A percentile compares a stretch with the other conserved stretches of the same genome.
phyloP scores from a whole-genome alignment of 2,329 filamentous ascomycete species.

The Paecilomyces sp. region DNA sequence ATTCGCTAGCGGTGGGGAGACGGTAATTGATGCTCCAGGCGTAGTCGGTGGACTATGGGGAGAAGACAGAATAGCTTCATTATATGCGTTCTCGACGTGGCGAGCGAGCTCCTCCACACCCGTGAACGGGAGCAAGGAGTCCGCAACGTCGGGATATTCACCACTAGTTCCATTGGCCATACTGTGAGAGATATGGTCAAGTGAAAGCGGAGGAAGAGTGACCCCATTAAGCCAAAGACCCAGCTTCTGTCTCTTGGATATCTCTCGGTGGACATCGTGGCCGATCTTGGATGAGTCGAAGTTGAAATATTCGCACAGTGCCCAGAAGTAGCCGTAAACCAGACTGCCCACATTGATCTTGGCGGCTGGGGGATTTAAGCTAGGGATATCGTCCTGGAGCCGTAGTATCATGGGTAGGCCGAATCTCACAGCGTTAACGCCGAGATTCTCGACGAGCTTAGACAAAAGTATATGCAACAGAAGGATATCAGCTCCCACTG shows the following conservation, averaged over 20 bases:
- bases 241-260: constrained; percentile 64
- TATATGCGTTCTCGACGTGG: constrained; percentile 65
- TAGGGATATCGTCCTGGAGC: constrained; percentile 70
- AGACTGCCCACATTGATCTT: constrained; percentile 78
- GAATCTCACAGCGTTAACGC: constrained; percentile 71
- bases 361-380: constrained; percentile 44
- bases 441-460: constrained; percentile 67
- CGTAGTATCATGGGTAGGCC: constrained; percentile 84
- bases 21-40: constrained; percentile 57
- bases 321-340: constrained; percentile 85
- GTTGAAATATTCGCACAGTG: constrained; percentile 67
- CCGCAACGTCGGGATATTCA: constrained; percentile 45
- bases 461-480: constrained; percentile 70
- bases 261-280: constrained; percentile 65
- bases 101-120: constrained; percentile 65
- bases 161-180: constrained; percentile 25
- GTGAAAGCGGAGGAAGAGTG: constrained; percentile 58
- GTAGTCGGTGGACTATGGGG: constrained; percentile 63
- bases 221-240: constrained; percentile 74
- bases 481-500: constrained; percentile 66
- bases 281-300: constrained; percentile 66
- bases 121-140: constrained; percentile 58
- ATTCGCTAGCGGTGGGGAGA: constrained; percentile 52
- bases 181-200: constrained; percentile 55
- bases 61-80: constrained; percentile 53